These are phyloP conservation scores for Linnemannia zychae DNA, from an alignment of 192 early-diverging fungal genomes.

Conservation along the genomic window DNA sequence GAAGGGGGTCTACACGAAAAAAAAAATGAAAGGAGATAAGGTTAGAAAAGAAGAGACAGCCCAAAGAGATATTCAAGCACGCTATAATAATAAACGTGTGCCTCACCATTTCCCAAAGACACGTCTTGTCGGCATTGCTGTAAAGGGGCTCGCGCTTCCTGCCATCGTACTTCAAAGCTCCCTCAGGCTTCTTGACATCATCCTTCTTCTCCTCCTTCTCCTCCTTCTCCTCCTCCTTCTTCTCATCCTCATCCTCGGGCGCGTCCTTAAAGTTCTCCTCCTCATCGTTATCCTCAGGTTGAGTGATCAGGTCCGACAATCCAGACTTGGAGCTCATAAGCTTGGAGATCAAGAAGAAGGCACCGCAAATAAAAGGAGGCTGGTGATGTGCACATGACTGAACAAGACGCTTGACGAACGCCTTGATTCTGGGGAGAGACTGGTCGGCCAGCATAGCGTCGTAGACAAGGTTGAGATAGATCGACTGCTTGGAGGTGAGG, in stretches of 20 bases:
- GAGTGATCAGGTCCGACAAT: slow-evolving; percentile 71
- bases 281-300: slow-evolving; percentile 79
- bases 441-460: slow-evolving; percentile 85
- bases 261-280: slow-evolving; percentile 78
- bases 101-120: slow-evolving; percentile 92
- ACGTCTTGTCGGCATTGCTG: slow-evolving; percentile 83
- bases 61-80: background rate
- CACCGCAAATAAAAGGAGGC: slow-evolving; percentile 88
- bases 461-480: slow-evolving; percentile 94
- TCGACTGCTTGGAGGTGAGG: slow-evolving; percentile 87
- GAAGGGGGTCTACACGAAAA: slow-evolving; percentile 68
- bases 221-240: slow-evolving; percentile 60
- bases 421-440: slow-evolving; percentile 73
- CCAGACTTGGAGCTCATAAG: slow-evolving; percentile 66
- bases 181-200: background rate
- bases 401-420: slow-evolving; percentile 92
- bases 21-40: background rate
- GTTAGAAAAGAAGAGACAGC: slow-evolving; percentile 7
- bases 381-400: slow-evolving; percentile 82
- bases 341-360: slow-evolving; percentile 86
- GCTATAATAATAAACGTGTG: background rate
- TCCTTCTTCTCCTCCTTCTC: slow-evolving; percentile 24
- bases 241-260: slow-evolving; percentile 67
- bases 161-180: slow-evolving; percentile 76
- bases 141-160: slow-evolving; percentile 90